phyloP scores from a whole-genome alignment of 805 yeast species.

The Ogataea trehaloabstinens region DNA sequence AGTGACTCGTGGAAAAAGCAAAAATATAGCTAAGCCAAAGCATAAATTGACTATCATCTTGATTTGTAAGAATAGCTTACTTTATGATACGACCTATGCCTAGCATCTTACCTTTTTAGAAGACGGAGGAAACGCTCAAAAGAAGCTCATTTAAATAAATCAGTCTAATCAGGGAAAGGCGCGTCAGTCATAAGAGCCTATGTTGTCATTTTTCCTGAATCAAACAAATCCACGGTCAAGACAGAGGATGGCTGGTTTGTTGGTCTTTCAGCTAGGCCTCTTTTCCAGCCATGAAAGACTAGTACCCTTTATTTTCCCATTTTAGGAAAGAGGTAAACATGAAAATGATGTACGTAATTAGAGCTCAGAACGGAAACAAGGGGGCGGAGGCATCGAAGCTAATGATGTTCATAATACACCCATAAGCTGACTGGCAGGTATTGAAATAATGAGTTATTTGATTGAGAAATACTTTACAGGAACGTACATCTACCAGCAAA shows the following conservation, averaged over 20 bases:
- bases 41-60: no score
- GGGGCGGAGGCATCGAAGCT: background rate
- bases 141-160: background rate
- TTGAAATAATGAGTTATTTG: no score
- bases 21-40: background rate
- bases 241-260: conserved; percentile 13
- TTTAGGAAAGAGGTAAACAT: background rate
- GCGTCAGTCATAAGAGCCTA: background rate
- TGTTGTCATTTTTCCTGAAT: background rate
- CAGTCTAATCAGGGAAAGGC: background rate
- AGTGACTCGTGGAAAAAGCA: background rate
- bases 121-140: background rate
- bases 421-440: no score
- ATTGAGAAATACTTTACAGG: background rate
- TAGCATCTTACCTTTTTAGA: no score
- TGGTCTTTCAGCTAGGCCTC: background rate
- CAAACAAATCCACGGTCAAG: background rate
- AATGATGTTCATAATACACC: no score
- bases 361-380: background rate
- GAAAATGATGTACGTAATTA: background rate
- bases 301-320: no score
- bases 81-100: background rate
- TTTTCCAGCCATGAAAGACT: background rate
- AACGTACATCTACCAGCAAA: background rate
- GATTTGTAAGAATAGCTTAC: no score